A percentile compares a stretch with the other conserved stretches of the same genome.
Conservation (phyloP, 495 filamentous ascomycete species). For the Aspergillus haitiensis region DNA sequence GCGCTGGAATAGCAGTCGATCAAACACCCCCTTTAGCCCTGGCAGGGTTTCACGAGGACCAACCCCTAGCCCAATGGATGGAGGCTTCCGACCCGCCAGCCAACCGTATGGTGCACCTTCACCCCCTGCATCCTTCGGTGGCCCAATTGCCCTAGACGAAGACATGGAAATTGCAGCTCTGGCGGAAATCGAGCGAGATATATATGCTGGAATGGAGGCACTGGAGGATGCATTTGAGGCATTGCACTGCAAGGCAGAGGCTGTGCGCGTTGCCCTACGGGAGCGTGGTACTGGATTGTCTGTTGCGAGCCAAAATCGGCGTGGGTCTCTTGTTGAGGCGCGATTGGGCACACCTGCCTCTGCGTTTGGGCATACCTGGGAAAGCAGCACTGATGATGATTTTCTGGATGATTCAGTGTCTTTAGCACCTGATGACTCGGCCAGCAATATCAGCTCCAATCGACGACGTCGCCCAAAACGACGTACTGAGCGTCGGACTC, state of each 20-base stretch:
- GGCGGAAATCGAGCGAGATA: slow-evolving; percentile 89
- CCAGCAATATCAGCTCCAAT: slow-evolving; percentile 83
- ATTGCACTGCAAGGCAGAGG: slow-evolving; percentile 80
- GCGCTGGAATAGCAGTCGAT: slow-evolving; percentile 42
- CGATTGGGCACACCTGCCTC: slow-evolving; percentile 59
- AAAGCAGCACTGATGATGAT: slow-evolving; percentile 61
- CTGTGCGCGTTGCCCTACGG: slow-evolving; percentile 73
- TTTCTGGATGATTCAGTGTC: slow-evolving; percentile 61
- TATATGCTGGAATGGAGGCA: slow-evolving; percentile 89
- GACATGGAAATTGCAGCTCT: slow-evolving; percentile 88
- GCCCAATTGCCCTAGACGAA: slow-evolving; percentile 84
- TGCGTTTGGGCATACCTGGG: slow-evolving; percentile 36
- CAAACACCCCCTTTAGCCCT: slow-evolving; percentile 45
- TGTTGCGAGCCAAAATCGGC: slow-evolving; percentile 71
- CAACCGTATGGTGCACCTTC: slow-evolving; percentile 37
- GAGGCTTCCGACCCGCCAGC: slow-evolving; percentile 39
- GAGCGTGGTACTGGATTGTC: slow-evolving; percentile 77
- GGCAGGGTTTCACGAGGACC: slow-evolving; percentile 42
- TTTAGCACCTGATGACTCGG: slow-evolving; percentile 69
- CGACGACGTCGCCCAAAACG: slow-evolving; percentile 67
- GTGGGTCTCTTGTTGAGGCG: slow-evolving; percentile 54
- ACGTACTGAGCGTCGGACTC: slow-evolving; percentile 73
- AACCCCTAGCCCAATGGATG: slow-evolving; percentile 42
- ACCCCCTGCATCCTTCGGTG: slow-evolving; percentile 49
- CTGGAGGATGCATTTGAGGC: slow-evolving; percentile 95